Percentiles rank a stretch among this genome's conserved stretches.
phyloP scores from a whole-genome alignment of 306 rosid species.

The Dicorynia guianensis region DNA sequence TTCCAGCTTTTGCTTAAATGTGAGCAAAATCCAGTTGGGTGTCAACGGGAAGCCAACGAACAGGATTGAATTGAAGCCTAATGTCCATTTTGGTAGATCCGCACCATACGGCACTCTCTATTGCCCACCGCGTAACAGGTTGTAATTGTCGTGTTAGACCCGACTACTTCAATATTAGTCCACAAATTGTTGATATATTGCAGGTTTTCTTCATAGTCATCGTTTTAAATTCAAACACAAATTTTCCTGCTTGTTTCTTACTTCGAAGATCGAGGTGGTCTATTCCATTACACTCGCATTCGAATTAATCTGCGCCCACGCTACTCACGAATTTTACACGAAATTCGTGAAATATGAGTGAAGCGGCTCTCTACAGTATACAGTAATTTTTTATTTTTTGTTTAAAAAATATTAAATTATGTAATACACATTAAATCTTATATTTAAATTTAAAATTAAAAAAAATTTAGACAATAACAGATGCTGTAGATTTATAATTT shows the following conservation, averaged over 20 bases:
- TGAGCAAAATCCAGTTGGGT: constrained; percentile 7
- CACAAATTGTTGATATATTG: constrained; percentile 8
- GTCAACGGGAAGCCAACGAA: constrained; percentile 4
- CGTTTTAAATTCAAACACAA: constrained; percentile 35
- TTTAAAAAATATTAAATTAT: too few relatives aligned
- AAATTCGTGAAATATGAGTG: too few relatives aligned
- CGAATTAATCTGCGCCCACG: too few relatives aligned
- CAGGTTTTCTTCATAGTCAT: constrained; percentile 12
- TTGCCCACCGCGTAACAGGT: constrained; percentile 32
- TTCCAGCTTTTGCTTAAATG: constrained; percentile 12
- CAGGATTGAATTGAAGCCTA: neutral
- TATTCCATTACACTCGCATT: too few relatives aligned
- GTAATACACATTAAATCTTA: too few relatives aligned
- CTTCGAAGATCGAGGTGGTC: constrained; percentile 4
- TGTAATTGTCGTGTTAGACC: constrained; percentile 46
- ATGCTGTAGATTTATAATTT: too few relatives aligned
- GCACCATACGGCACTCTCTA: constrained; percentile 42
- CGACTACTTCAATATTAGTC: constrained; percentile 25
- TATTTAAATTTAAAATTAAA: too few relatives aligned
- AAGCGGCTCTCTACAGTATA: too few relatives aligned
- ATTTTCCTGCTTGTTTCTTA: neutral
- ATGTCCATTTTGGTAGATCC: constrained; percentile 53
- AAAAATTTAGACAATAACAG: too few relatives aligned
- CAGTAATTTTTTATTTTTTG: too few relatives aligned
- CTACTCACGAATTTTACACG: too few relatives aligned